These are phyloP conservation scores for Schwanniomyces polymorphus DNA, from an alignment of 805 yeast genomes.

Conservation along the genomic window DNA sequence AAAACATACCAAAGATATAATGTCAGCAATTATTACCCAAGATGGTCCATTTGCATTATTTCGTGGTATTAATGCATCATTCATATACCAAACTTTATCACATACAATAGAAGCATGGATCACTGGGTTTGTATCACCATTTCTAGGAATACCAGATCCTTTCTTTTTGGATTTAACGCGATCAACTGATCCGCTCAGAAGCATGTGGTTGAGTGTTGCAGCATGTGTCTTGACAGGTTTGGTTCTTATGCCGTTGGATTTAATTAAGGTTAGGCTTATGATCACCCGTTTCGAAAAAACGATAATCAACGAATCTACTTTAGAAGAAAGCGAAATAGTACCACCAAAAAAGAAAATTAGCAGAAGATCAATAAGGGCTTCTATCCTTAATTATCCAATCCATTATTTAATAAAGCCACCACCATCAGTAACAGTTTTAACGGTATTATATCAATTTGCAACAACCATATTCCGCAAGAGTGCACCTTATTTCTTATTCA, in stretches of 20 bases:
- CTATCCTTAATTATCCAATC: slow-evolving; percentile 59
- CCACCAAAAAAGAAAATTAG: slow-evolving; percentile 10
- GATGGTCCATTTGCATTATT: slow-evolving; percentile 74
- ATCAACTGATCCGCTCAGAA: slow-evolving; percentile 70
- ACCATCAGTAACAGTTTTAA: slow-evolving; percentile 34
- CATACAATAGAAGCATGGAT: slow-evolving; percentile 88
- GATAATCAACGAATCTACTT: not conserved
- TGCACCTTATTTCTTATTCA: slow-evolving; percentile 65
- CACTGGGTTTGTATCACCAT: slow-evolving; percentile 81
- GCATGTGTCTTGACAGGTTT: slow-evolving; percentile 76
- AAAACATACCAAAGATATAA: slow-evolving; percentile 64
- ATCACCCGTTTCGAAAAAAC: slow-evolving; percentile 58
- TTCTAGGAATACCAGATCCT: slow-evolving; percentile 84
- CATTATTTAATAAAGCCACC: slow-evolving; percentile 60
- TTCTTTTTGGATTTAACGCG: slow-evolving; percentile 79
- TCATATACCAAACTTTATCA: slow-evolving; percentile 70
- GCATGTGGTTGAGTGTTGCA: slow-evolving; percentile 65
- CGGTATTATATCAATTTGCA: slow-evolving; percentile 62
- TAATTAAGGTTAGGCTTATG: slow-evolving; percentile 75
- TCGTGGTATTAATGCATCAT: slow-evolving; percentile 77
- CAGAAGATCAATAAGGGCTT: slow-evolving; percentile 70
- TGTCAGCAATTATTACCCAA: slow-evolving; percentile 60
- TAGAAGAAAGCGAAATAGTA: not conserved
- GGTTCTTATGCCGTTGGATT: slow-evolving; percentile 74
- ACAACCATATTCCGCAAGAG: slow-evolving; percentile 60